Evolutionary conservation across 768 basidiomycete species (phyloP), one percentile per base, ranked within the genome.

Genomic region (Hemileccinum rubropunctum): DNA sequence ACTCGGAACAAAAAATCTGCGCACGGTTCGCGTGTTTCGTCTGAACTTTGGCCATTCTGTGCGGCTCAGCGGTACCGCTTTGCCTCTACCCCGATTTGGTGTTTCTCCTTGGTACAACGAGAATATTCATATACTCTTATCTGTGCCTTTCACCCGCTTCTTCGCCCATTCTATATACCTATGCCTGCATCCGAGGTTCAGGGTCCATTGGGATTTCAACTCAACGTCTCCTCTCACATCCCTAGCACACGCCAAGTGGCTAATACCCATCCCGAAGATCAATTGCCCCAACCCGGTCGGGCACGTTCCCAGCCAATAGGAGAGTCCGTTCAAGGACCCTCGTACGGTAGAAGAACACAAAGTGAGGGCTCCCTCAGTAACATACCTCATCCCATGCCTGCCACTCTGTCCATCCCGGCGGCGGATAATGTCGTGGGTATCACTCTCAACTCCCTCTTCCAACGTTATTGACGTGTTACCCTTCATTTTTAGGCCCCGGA

Each of bases 361-460:
- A 65, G 63, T 46, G 67, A 63, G 44, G 26, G 46, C 36, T 26
- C 59, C 13, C 34, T 63, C 34, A 39, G 21, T 18, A 6, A n/a
- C 12, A 1, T 46, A 14, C 52, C 53, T 14, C 34, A 45, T 21
- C 37, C 60, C 28, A 37, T 62, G 45, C 47, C 56, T 35, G 32
- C 47, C 23, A 56, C 45, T 45, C 50, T 45, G 39, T 17, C 53
- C 6, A 34, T 42, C 2, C 43, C 27, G 17, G 46, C n/a, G 20
- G 56, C 58, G 44, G 58, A 67, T 57, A 62, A 65, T 57, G 50
- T 57, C 49, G 65, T 69, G 47, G 52, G 65, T 51, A 23, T 42
- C n/a, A 0, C 23, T 8, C 13, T 34, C 32, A 26, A 6, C 18
- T 21, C 13, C 15, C 45, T 18, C 23, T n/a, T 9, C 8, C 13